phyloP scores from a whole-genome alignment of 345 rosid genomes.

The Ceriops zippeliana region DNA sequence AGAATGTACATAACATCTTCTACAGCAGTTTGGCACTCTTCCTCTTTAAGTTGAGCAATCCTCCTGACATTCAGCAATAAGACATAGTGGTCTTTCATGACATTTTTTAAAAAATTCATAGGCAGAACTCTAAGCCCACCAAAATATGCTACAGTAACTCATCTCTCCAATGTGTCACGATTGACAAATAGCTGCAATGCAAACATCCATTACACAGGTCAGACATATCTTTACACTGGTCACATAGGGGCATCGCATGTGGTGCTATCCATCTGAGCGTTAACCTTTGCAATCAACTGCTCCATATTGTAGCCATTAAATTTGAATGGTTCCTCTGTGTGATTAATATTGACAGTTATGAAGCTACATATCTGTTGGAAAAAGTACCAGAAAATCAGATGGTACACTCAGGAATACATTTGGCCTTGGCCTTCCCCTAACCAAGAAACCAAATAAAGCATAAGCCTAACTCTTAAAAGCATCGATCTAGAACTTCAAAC shows the following conservation, averaged over 20 bases:
- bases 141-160: neutral
- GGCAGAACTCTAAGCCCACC: neutral
- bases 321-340: no score
- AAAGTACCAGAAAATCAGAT: neutral
- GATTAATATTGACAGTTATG: neutral
- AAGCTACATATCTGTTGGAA: neutral
- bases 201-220: neutral
- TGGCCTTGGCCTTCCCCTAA: neutral
- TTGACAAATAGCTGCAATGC: neutral
- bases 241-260: slow-evolving; percentile 1
- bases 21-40: slow-evolving; percentile 59
- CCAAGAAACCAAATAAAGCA: neutral
- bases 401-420: neutral
- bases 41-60: slow-evolving; percentile 70
- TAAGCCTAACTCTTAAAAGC: neutral
- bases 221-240: slow-evolving; percentile 2
- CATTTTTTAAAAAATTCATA: neutral
- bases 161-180: slow-evolving; percentile 1
- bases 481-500: neutral
- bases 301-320: neutral
- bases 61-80: slow-evolving; percentile 44
- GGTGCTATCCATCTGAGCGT: neutral
- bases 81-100: neutral
- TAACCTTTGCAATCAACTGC: slow-evolving; percentile 2
- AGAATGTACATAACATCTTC: slow-evolving; percentile 89